Conservation (phyloP, 192 early-diverging fungal species). For the Rhizophagus prolifer region DNA sequence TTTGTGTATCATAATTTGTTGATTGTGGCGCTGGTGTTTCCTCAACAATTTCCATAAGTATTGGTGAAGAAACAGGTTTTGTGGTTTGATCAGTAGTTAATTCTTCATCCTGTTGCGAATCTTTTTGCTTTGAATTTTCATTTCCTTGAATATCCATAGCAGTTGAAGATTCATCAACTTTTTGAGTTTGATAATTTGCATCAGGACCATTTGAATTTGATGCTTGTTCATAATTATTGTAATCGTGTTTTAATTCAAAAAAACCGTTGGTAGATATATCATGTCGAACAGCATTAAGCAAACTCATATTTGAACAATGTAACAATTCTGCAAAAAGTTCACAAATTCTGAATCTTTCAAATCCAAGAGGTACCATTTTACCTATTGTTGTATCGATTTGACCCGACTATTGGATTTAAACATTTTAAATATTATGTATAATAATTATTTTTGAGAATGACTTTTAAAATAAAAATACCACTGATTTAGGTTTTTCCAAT, state of each 20-base stretch:
- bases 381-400: slow-evolving; percentile 78
- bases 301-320: slow-evolving; percentile 87
- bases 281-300: slow-evolving; percentile 54
- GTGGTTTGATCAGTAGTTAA: neutral
- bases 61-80: neutral
- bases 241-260: slow-evolving; percentile 31
- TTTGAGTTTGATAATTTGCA: neutral
- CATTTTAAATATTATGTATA: neutral
- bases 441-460: neutral
- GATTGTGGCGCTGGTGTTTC: slow-evolving; percentile 6
- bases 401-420: slow-evolving; percentile 35
- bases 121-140: slow-evolving; percentile 7
- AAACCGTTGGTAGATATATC: slow-evolving; percentile 41
- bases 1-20: slow-evolving; percentile 28
- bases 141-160: neutral
- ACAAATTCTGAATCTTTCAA: slow-evolving; percentile 92
- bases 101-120: neutral
- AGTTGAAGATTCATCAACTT: slow-evolving; percentile 7
- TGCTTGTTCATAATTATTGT: slow-evolving; percentile 9
- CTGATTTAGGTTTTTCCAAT: slow-evolving; percentile 70
- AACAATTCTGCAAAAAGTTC: slow-evolving; percentile 98
- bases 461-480: slow-evolving; percentile 44
- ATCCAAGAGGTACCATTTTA: slow-evolving; percentile 82
- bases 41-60: slow-evolving; percentile 17
- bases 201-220: neutral